Base-by-base conservation (phyloP, 192 early-diverging fungal species). In the Umbelopsis sp. region DNA sequence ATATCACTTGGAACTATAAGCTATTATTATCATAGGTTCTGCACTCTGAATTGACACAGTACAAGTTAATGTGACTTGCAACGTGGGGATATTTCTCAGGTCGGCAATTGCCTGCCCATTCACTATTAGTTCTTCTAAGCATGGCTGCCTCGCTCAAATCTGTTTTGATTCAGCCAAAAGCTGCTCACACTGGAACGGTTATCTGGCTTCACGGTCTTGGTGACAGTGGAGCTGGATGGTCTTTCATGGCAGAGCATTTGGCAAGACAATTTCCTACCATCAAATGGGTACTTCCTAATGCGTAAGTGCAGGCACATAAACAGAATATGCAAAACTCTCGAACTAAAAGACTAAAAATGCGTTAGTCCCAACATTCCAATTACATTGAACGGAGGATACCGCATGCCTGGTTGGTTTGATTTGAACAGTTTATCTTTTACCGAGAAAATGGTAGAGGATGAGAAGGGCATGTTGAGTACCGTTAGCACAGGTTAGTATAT, bases 401-500 rank as follows among this genome's bases (percentile, higher is more conserved):
- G 74, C 15, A 95, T 96, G 89, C 95, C 95, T 10, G 90, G 85
- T n/a, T 97, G 95, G 95, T 97, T 93, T 78, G 93, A 97, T 70
- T 90, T 97, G 66, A 71, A 66, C 41, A 74, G 76, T 10, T 76
- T 91, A 13, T 73, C 85, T 47, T 64, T 77, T 10, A 75, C 82
- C 15, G 76, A 86, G 8, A 70, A 77, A 30, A 65, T 10, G 23
- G 69, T 78, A 55, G 90, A 92, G 69, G 94, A 97, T 79, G 84
- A 90, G 68, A 71, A 72, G 20, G 93, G 94, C 2, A 83, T 95
- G 86, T 69, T 88, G 33, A 70, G 73, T 7, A 87, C 91, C 10
- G 82, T 91, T 35, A 47, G 82, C 47, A 76, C 77, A 41, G 69
- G 77, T 78, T 72, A 46, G 45, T 64, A n/a, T 50, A 37, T 6